Conservation (phyloP, 345 rosid genomes). For the Populus ilicifolia region DNA sequence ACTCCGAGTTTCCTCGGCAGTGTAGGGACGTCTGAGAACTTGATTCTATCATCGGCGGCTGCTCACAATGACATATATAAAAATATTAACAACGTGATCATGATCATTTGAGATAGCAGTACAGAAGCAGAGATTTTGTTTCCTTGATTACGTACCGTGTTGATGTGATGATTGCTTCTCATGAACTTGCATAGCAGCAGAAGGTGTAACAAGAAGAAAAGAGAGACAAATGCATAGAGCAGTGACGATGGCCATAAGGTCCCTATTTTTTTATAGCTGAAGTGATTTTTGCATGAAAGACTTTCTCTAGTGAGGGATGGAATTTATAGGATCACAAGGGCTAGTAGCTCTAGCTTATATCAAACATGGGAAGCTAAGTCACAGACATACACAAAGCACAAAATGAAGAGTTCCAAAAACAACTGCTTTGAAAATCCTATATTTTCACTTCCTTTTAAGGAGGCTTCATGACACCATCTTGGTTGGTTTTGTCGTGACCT, state of each 20-base stretch:
- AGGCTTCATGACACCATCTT: conserved; percentile 28
- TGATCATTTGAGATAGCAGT: neutral
- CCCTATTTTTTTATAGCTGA: conserved; percentile 6
- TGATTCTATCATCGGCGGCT: conserved; percentile 8
- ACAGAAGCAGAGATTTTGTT: neutral
- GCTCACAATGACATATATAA: neutral
- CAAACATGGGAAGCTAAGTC: neutral
- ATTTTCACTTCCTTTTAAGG: conserved; percentile 21
- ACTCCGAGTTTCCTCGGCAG: conserved; percentile 43
- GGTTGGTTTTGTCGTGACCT: conserved; percentile 25
- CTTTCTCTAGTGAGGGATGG: neutral
- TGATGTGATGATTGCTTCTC: conserved; percentile 5
- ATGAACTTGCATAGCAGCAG: conserved; percentile 9
- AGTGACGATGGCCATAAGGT: conserved; percentile 13
- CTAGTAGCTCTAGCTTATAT: too few relatives aligned
- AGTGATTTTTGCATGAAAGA: neutral
- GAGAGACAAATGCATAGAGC: conserved; percentile 16
- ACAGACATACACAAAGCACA: conserved; percentile 49
- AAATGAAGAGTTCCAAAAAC: conserved; percentile 54
- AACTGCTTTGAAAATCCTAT: conserved; percentile 20
- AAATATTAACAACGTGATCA: neutral
- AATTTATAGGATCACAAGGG: neutral
- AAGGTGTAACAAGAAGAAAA: neutral
- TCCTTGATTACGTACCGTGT: conserved; percentile 1
- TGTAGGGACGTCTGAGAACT: neutral